Conservation (phyloP, 768 basidiomycete species). For the Leccinum subgranulosum region DNA sequence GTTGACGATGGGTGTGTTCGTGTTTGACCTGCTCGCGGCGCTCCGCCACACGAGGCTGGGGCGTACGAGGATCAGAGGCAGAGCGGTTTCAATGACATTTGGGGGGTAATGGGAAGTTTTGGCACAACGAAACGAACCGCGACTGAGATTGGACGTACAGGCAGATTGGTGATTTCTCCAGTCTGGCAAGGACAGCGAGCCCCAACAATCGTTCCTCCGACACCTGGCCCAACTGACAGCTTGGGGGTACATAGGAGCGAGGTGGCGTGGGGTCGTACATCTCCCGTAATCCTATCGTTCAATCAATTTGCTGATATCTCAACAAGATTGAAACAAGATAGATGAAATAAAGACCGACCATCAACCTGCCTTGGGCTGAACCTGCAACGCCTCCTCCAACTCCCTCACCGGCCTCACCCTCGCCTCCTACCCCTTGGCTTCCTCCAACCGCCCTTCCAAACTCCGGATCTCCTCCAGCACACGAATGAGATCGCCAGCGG, state of each 20-base stretch:
- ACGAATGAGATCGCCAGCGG: slow-evolving; percentile 18
- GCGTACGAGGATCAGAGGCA: slow-evolving; percentile 86
- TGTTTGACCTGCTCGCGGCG: slow-evolving; percentile 82
- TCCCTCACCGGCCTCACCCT: slow-evolving; percentile 27
- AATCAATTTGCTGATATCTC: too few relatives aligned
- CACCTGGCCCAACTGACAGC: too few relatives aligned
- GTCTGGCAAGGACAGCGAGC: too few relatives aligned
- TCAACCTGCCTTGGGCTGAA: background rate
- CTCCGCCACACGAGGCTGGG: slow-evolving; percentile 39
- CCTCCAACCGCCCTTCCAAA: slow-evolving; percentile 23
- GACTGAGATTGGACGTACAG: slow-evolving; percentile 27
- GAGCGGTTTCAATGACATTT: slow-evolving; percentile 58
- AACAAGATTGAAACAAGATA: too few relatives aligned
- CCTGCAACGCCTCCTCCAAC: slow-evolving; percentile 25
- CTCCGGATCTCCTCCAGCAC: slow-evolving; percentile 28
- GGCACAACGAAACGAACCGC: background rate
- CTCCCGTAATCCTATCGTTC: too few relatives aligned
- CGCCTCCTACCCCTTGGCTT: slow-evolving; percentile 25
- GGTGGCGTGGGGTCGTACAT: too few relatives aligned
- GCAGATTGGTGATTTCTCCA: slow-evolving; percentile 88
- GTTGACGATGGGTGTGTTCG: slow-evolving; percentile 87
- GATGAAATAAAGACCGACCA: too few relatives aligned
- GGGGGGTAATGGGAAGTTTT: too few relatives aligned
- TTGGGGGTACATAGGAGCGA: too few relatives aligned
- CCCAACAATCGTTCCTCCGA: too few relatives aligned